phyloP scores from a whole-genome alignment of 352 stramenopile genomes.

The Globisporangium uncinulatum region DNA sequence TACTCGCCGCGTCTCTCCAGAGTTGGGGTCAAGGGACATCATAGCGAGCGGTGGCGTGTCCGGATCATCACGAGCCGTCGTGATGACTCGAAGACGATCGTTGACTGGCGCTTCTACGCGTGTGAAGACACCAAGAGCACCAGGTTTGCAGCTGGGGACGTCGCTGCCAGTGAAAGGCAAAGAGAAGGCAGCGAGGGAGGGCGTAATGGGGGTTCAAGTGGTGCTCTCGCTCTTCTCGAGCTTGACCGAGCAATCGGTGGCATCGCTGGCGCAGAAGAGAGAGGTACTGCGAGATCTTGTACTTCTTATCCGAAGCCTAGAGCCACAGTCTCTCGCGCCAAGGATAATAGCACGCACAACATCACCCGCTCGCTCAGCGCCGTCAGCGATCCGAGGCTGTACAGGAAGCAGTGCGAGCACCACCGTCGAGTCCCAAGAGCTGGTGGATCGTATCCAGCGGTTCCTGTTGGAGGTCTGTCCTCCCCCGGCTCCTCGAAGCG shows the following conservation, averaged over 20 bases:
- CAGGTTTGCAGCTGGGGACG: neutral
- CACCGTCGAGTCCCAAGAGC: constrained; percentile 5
- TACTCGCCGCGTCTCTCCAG: neutral
- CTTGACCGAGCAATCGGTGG: constrained; percentile 17
- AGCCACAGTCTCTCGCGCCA: constrained; percentile 29
- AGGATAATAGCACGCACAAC: neutral
- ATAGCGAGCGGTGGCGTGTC: no score
- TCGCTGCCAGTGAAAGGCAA: constrained; percentile 18
- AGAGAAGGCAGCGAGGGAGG: constrained; percentile 27
- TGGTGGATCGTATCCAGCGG: constrained; percentile 34
- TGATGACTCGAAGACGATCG: neutral
- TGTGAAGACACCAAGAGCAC: neutral
- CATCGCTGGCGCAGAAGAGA: constrained; percentile 20
- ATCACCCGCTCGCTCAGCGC: neutral
- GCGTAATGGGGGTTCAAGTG: constrained; percentile 35
- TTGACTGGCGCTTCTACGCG: neutral
- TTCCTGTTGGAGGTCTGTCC: constrained; percentile 44
- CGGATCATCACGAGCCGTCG: neutral
- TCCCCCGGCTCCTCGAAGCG: constrained; percentile 1
- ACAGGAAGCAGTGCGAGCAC: constrained; percentile 5
- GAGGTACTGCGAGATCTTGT: constrained; percentile 45
- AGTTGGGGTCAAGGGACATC: neutral
- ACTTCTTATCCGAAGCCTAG: constrained; percentile 29
- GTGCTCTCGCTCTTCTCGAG: constrained; percentile 29
- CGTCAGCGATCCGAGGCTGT: neutral